Base-by-base conservation (phyloP, 2,329 filamentous ascomycete genomes). In the Cercospora canescens region DNA sequence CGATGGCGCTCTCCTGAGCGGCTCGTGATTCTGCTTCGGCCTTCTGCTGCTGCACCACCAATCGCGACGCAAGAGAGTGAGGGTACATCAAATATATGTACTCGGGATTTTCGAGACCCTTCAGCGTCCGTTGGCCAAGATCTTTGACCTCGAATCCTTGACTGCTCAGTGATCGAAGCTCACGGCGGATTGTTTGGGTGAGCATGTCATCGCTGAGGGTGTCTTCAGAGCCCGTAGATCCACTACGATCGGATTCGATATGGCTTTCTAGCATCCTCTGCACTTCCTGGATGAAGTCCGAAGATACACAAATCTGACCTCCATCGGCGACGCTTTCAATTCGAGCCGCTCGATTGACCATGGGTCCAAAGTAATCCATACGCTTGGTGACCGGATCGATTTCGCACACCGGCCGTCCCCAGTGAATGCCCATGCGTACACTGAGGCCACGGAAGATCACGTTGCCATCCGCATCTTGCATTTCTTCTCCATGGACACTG, bases 361-460 rank as follows among this genome's bases (percentile, higher is more conserved):
- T 99, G 14, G 95, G 95, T 0, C 95, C 95, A 77, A 98, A 99
- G 81, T 99, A 99, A 75, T 99, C 95, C 95, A 99, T 99, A 69
- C 95, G 93, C 65, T 94, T 91, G 1, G 95, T 99, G 58, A 99
- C 94, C 0, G 95, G 95, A 79, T 99, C 95, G 57, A 91, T 91
- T 79, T 99, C 95, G 76, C 93, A 96, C 73, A 99, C 93, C 6
- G 94, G 95, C 66, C 91, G 89, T 71, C 95, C 95, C 87, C 91
- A 99, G 78, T 99, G 95, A 67, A 96, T 93, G 73, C 95, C 95
- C 95, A 99, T 99, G 66, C 95, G 88, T 48, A 99, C 95, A 11
- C 94, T 97, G 60, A 99, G 82, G 67, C 95, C 95, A 69, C 92
- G 91, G 84, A 97, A 98, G 70, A 99, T 97, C 70, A 96, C 81